Conservation (phyloP, 257 asterid genomes). For the Solanum medicagineum region DNA sequence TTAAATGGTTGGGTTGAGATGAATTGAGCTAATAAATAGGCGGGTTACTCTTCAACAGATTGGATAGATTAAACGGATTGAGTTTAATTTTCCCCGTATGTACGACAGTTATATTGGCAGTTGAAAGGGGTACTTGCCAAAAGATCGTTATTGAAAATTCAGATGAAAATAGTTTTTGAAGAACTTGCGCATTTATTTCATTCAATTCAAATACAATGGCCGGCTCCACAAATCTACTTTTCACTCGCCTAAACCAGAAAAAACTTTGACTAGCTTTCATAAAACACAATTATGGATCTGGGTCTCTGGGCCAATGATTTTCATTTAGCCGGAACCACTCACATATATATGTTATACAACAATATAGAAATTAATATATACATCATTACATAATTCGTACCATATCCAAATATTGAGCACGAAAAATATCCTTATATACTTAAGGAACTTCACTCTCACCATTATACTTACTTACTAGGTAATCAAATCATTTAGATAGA, state of each 20-base stretch:
- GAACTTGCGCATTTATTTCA: background rate
- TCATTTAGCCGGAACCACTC: background rate
- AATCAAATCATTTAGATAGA: conserved; percentile 2
- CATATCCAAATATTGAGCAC: background rate
- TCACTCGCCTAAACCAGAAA: background rate
- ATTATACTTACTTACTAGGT: background rate
- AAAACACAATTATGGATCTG: background rate
- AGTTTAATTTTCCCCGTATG: background rate
- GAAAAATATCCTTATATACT: background rate
- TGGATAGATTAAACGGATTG: too few species aligned
- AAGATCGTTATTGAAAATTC: background rate
- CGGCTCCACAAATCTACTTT: background rate
- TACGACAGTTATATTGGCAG: background rate
- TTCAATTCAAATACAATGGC: background rate
- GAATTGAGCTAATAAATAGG: too few species aligned
- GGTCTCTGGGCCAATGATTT: background rate
- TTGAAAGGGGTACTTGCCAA: background rate
- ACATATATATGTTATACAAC: background rate
- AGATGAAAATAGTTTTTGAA: background rate
- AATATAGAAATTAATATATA: background rate
- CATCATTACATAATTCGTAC: background rate
- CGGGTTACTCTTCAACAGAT: too few species aligned
- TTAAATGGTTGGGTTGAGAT: too few species aligned
- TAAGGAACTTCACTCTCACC: background rate
- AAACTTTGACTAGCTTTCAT: background rate